Conservation (phyloP, 495 filamentous ascomycete species). For the Penicillium argentinense region DNA sequence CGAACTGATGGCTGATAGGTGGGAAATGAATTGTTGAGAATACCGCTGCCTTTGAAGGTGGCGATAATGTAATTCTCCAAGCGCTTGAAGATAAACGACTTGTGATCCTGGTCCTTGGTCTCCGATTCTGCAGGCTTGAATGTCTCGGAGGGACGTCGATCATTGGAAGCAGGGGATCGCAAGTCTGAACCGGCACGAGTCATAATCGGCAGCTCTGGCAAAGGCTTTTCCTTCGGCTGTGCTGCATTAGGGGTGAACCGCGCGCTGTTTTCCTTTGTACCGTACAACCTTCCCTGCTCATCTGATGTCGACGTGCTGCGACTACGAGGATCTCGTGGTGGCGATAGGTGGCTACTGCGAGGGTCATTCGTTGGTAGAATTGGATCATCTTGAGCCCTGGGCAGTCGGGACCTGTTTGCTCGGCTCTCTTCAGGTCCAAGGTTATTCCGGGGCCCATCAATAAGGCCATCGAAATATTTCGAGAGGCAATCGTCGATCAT, state of each 20-base stretch:
- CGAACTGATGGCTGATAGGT: slow-evolving; percentile 26
- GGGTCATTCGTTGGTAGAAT: neutral
- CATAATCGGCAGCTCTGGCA: slow-evolving; percentile 19
- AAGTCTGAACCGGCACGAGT: slow-evolving; percentile 34
- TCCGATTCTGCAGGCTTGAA: slow-evolving; percentile 16
- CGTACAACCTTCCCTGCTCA: slow-evolving; percentile 13
- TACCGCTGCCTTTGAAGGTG: slow-evolving; percentile 67
- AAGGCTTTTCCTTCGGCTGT: slow-evolving; percentile 17
- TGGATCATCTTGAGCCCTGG: neutral
- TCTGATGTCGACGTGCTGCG: slow-evolving; percentile 36
- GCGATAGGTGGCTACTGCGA: slow-evolving; percentile 16
- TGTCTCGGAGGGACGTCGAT: slow-evolving; percentile 16
- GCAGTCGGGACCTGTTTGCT: slow-evolving; percentile 6
- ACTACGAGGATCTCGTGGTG: slow-evolving; percentile 24
- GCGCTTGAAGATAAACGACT: slow-evolving; percentile 57
- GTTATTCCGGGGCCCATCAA: slow-evolving; percentile 20
- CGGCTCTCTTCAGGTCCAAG: slow-evolving; percentile 14
- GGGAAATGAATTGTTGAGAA: slow-evolving; percentile 71
- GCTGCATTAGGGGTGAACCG: slow-evolving; percentile 13
- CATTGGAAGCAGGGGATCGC: slow-evolving; percentile 20
- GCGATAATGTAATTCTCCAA: slow-evolving; percentile 74
- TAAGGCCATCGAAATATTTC: slow-evolving; percentile 45
- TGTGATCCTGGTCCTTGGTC: slow-evolving; percentile 22
- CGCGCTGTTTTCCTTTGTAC: slow-evolving; percentile 14
- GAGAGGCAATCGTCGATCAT: slow-evolving; percentile 55